Conservation (phyloP, 163 green algal genomes). For the Chlamydomonas reinhardtii region DNA sequence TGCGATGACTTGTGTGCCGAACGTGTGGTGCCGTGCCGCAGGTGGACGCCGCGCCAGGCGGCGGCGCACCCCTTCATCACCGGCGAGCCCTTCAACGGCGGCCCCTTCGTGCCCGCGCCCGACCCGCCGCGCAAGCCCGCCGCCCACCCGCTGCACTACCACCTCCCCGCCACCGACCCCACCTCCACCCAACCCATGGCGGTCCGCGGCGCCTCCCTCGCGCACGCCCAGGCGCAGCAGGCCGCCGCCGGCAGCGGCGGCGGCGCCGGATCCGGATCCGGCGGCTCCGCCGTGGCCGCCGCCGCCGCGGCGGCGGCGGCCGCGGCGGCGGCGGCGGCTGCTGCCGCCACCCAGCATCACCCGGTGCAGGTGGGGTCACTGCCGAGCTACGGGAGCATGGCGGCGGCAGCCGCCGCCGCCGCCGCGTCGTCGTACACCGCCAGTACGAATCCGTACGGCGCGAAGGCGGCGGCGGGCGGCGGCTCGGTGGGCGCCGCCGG, state of each 20-base stretch:
- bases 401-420: not conserved
- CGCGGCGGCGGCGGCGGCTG: constrained; percentile 6
- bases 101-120: constrained; percentile 75
- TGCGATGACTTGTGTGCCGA: too few species aligned
- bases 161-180: not conserved
- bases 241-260: not conserved
- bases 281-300: not conserved
- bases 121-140: constrained; percentile 43
- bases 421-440: not conserved
- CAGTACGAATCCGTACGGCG: not conserved
- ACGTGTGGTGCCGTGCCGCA: too few species aligned
- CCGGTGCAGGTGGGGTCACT: constrained; percentile 11
- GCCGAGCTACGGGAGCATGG: not conserved
- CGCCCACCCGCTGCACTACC: not conserved
- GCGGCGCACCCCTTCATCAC: constrained; percentile 95
- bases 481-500: not conserved
- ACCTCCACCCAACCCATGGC: constrained; percentile 35
- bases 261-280: not conserved
- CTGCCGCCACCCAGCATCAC: too few species aligned
- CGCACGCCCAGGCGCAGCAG: not conserved
- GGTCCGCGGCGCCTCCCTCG: constrained; percentile 11
- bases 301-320: not conserved
- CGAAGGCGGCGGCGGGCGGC: not conserved
- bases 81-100: constrained; percentile 76
- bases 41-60: constrained; percentile 88